A percentile compares a stretch with the other conserved stretches of the same genome.
Conservation (phyloP, 129 eudicot species). For the Helichrysum umbraculigerum region DNA sequence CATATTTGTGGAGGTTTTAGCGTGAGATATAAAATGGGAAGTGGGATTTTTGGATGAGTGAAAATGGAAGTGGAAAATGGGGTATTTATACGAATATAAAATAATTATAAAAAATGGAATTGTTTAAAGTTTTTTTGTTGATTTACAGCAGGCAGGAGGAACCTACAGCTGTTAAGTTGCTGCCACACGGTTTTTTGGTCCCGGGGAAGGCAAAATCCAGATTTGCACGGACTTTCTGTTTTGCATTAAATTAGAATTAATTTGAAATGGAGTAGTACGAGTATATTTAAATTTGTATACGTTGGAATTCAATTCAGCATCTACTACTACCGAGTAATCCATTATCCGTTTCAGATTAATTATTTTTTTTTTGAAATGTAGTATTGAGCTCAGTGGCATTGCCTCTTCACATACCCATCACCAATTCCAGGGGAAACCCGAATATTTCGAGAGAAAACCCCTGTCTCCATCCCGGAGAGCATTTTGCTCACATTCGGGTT, state of each 20-base stretch:
- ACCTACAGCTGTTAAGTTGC: neutral
- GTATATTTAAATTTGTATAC: too few species aligned
- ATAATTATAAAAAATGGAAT: neutral
- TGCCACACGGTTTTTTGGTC: conserved; percentile 4
- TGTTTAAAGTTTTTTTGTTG: neutral
- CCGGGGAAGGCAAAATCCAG: neutral
- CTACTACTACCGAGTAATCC: too few species aligned
- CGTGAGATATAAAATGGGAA: neutral
- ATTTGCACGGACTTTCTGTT: neutral
- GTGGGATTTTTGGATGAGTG: neutral
- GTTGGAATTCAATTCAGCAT: too few species aligned
- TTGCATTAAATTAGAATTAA: neutral
- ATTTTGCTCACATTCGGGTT: too few species aligned
- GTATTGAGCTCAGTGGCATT: too few species aligned
- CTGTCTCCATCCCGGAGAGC: too few species aligned
- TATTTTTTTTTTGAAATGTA: too few species aligned
- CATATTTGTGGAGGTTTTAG: conserved; percentile 30
- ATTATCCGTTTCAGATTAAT: too few species aligned
- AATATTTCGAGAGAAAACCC: too few species aligned
- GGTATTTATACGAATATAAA: neutral
- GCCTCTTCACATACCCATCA: too few species aligned
- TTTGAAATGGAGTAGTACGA: too few species aligned
- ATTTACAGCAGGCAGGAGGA: neutral
- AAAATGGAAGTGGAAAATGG: neutral
- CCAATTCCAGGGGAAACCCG: too few species aligned